phyloP scores from a whole-genome alignment of 2,329 filamentous ascomycete genomes.

The Tolypocladium pustulatum region DNA sequence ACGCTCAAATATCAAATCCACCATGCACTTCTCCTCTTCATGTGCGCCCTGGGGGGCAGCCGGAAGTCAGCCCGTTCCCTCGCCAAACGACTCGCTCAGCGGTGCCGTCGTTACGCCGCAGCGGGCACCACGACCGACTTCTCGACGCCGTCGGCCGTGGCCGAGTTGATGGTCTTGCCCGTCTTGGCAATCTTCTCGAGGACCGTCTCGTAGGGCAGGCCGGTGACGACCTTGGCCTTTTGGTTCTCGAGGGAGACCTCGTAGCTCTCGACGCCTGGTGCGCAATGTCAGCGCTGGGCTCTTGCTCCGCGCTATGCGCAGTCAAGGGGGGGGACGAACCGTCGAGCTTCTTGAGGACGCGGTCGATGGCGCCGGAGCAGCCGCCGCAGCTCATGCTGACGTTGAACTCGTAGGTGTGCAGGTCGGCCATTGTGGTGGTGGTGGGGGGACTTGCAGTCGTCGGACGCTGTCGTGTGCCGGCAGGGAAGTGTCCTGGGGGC shows the following conservation, averaged over 20 bases:
- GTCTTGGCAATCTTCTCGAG: conserved; percentile 89
- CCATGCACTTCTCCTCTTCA: neutral
- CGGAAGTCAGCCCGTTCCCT: too few species aligned
- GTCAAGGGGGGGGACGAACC: conserved; percentile 42
- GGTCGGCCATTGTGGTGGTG: conserved; percentile 50
- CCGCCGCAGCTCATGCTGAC: conserved; percentile 90
- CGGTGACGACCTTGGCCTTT: conserved; percentile 65
- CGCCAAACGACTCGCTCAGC: neutral
- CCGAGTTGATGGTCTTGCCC: conserved; percentile 79
- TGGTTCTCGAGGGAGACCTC: conserved; percentile 81
- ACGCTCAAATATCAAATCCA: neutral
- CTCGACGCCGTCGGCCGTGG: conserved; percentile 56
- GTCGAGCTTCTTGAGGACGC: conserved; percentile 84
- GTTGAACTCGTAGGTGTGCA: conserved; percentile 89
- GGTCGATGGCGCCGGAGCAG: conserved; percentile 88
- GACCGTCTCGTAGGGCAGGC: conserved; percentile 68
- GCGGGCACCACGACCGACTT: conserved; percentile 38
- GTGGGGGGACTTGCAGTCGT: neutral
- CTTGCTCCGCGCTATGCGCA: neutral
- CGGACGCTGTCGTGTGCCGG: neutral
- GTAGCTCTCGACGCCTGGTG: conserved; percentile 74
- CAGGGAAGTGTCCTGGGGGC: neutral
- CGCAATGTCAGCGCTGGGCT: neutral
- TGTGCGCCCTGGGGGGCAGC: neutral
- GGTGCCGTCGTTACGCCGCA: conserved; percentile 11